Evolutionary conservation across 2,329 filamentous ascomycete species (phyloP), one percentile per base, ranked within the genome.

Genomic region (Alternaria dauci): DNA sequence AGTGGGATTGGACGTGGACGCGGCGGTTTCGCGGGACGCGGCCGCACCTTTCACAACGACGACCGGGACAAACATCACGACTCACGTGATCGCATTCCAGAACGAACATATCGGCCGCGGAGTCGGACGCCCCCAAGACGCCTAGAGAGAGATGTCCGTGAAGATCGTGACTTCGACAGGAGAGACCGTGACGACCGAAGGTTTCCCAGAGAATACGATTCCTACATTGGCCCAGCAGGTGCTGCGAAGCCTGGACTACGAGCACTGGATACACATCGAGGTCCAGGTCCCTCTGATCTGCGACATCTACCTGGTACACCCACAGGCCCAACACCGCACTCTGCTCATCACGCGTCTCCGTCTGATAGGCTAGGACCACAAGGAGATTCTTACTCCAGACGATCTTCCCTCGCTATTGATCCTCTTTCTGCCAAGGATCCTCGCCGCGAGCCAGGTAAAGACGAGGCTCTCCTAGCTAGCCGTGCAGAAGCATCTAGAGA

Each of bases 111-210:
- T 67, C 79, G 83, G 55, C 85, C 85, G 18, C 83, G 90, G 70
- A 89, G 87, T 69, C 85, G 89, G 63, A 90, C 89, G 64, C 87
- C 89, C 71, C 86, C 88, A 14, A 52, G 75, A 58, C 73, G 81
- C 32, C 77, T 81, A 58, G 89, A 89, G 43, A 82, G 81, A 60
- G 81, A 84, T 48, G 48, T 68, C 20, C 70, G 77, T 42, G 77
- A 79, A 46, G 77, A 74, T 62, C 78, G 70, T 65, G 81, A 76
- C 55, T 80, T 77, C 30, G 77, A 79, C 32, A 70, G 76, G 25
- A 71, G 78, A 46, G 75, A 80, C 11, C 75, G 78, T 25, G 75
- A 80, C 25, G 81, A 83, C 20, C 76, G 81, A 5, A 73, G 81
- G 55, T 81, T 80, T 36, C 76, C 80, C 38, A 76, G 81, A 28